Evolutionary conservation across 805 yeast species (phyloP), one percentile per base, ranked within the genome.

Genomic region (Cyberlindnera japonica): DNA sequence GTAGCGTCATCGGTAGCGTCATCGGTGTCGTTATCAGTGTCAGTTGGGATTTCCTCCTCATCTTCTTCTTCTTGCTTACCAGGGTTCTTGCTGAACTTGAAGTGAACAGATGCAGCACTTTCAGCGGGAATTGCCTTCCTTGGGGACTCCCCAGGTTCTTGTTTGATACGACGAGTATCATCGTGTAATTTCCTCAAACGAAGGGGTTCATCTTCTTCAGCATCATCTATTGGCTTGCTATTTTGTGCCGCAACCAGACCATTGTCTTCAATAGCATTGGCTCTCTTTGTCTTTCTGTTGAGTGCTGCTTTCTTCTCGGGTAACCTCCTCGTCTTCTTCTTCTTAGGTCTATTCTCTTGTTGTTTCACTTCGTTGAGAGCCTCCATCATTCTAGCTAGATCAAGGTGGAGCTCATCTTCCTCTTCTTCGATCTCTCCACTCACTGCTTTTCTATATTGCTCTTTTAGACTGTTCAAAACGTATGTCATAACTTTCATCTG

Each of bases 401-500:
- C 40, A 7, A 33, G 11, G 18, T 54, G 51, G 38, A 55, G 50
- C 5, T 37, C 19, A 33, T 54, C 59, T 5, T 38, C 51, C 4
- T 35, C 45, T 4, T 49, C 48, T n/a, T 27, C 27, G 3, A 48
- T 29, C 10, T 52, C 56, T 1, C 58, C 59, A 4, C 33, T 33
- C 5, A 46, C n/a, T 1, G 52, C 29, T 20, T 37, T 40, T 6
- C 27, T 21, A 33, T 51, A 50, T 17, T 45, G 46, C 1, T 22
- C 36, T 24, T 57, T 55, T 40, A 52, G 43, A 13, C 49, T 47
- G 35, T 55, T 57, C 14, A 57, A 16, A 12, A 57, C 35, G 12
- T 30, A 45, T 0, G 58, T 49, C 29, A 49, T 50, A 1, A 57
- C 40, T 28, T 38, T 41, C 33, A 54, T n/a, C 19, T 48, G 51